phyloP scores from a whole-genome alignment of 2,329 filamentous ascomycete species.

The Dothiorella sarmentorum region DNA sequence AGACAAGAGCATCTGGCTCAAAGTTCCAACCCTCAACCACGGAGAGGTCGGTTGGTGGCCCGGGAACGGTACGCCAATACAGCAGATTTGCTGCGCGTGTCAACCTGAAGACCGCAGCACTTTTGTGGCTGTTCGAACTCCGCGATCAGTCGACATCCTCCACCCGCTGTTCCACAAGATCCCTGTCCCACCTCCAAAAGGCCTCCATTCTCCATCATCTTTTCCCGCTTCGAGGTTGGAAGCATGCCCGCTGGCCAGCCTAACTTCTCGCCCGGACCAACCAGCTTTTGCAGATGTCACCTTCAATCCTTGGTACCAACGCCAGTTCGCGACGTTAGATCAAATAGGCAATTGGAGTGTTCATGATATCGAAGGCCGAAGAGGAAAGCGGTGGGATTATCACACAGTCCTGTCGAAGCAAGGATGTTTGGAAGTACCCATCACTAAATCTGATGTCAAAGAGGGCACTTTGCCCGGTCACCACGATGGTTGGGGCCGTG shows the following conservation, averaged over 20 bases:
- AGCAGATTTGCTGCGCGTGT: constrained; percentile 51
- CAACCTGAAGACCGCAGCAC: constrained; percentile 40
- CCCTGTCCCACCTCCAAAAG: constrained; percentile 18
- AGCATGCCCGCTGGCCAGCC: constrained; percentile 52
- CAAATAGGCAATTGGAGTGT: constrained; percentile 63
- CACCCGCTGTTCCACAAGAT: constrained; percentile 30
- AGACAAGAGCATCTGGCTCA: constrained; percentile 46
- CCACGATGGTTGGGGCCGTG: constrained; percentile 50
- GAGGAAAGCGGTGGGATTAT: background rate
- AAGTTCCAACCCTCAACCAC: constrained; percentile 41
- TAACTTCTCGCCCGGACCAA: constrained; percentile 53
- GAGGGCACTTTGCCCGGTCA: constrained; percentile 32
- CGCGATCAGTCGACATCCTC: constrained; percentile 36
- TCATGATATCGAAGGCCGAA: constrained; percentile 44
- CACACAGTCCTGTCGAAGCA: constrained; percentile 14
- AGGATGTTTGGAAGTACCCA: constrained; percentile 16
- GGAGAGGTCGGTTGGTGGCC: constrained; percentile 55
- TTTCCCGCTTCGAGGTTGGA: constrained; percentile 51
- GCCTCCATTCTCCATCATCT: constrained; percentile 18
- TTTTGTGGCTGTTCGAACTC: constrained; percentile 52
- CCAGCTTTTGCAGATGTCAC: constrained; percentile 59
- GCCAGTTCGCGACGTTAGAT: constrained; percentile 65
- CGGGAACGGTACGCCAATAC: constrained; percentile 51
- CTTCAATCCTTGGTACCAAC: constrained; percentile 60
- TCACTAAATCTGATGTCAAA: constrained; percentile 26